Percentiles rank a stretch among this genome's conserved stretches.
Conservation (phyloP, 768 basidiomycete genomes). For the Pleurotus cornucopiae region DNA sequence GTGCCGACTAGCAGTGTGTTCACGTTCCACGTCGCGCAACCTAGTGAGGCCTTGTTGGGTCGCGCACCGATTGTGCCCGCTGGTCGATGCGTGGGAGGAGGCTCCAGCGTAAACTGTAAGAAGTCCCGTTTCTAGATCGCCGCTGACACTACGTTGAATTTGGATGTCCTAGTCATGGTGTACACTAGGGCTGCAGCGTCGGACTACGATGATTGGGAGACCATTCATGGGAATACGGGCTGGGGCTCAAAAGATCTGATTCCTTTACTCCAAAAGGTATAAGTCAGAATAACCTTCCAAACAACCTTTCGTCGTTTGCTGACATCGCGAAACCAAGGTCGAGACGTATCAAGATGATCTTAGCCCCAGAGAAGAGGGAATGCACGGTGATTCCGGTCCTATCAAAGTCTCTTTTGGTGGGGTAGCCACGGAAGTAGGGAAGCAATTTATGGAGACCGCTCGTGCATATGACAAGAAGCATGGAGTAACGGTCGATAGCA, state of each 20-base stretch:
- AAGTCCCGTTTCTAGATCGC: too few species aligned
- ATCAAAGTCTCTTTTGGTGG: slow-evolving; percentile 34
- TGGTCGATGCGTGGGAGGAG: slow-evolving; percentile 41
- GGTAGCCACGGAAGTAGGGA: slow-evolving; percentile 25
- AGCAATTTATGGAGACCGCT: slow-evolving; percentile 34
- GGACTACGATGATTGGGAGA: slow-evolving; percentile 46
- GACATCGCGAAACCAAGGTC: slow-evolving; percentile 17
- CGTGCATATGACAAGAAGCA: slow-evolving; percentile 30
- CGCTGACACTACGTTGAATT: too few species aligned
- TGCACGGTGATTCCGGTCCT: slow-evolving; percentile 36
- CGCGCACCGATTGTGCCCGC: slow-evolving; percentile 26
- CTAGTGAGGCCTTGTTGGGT: slow-evolving; percentile 24
- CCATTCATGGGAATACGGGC: slow-evolving; percentile 31
- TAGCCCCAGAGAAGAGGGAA: slow-evolving; percentile 13
- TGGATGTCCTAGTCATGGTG: slow-evolving; percentile 19
- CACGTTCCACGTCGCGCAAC: slow-evolving; percentile 28
- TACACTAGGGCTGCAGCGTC: slow-evolving; percentile 41
- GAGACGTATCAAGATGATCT: slow-evolving; percentile 31
- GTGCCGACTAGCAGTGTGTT: slow-evolving; percentile 29
- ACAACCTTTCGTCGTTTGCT: too few species aligned
- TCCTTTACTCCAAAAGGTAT: slow-evolving; percentile 39
- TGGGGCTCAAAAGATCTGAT: slow-evolving; percentile 41
- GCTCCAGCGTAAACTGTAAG: slow-evolving; percentile 35
- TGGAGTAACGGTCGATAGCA: slow-evolving; percentile 25
- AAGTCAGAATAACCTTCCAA: too few species aligned